Evolutionary conservation across 768 basidiomycete genomes (phyloP), one percentile per base, ranked within the genome.

Genomic region (Macrolepiota dolichaula): DNA sequence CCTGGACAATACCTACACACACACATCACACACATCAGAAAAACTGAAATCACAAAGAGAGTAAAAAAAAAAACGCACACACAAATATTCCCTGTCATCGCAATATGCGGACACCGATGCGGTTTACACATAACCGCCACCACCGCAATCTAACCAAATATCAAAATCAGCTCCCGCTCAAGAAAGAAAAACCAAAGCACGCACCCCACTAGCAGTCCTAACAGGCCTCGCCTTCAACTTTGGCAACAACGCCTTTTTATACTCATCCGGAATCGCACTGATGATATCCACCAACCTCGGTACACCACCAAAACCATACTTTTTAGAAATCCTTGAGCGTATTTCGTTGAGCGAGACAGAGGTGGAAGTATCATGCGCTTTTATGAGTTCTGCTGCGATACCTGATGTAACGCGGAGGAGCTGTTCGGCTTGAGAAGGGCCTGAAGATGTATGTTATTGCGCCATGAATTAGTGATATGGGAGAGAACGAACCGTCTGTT

Each of bases 81-180:
- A 76, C 97, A 99, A 59, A 99, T 98, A 69, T 99, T 99, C 29
- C 97, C 97, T 0, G 97, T 99, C 94, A 99, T 97, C 7, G 97
- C 97, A 59, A 99, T 98, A 76, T 99, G 97, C 3, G 97, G 97
- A 79, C 97, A 99, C 57, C 97, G 85, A 79, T 99, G 97, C 1
- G 97, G 97, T 70, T 98, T 99, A 79, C 95, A 96, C 97, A 99
- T 99, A n/a, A 99, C 96, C 9, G 97, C 97, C 13, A 99, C 97
- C 24, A 98, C 96, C 15, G 96, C 97, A 61, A 98, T 96, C 94
- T 96, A 62, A 3, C 29, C 29, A 32, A 32, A 3, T 7, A 3
- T 7, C 7, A 3, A 32, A 32, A 32, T 32, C 29, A 32, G 29
- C 7, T 7, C 29, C 29, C n/a, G n/a, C n/a, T n/a, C 3, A 32